Evolutionary conservation across 2,329 filamentous ascomycete species (phyloP), one percentile per base, ranked within the genome.

Genomic region (Arachnomyces sp.): DNA sequence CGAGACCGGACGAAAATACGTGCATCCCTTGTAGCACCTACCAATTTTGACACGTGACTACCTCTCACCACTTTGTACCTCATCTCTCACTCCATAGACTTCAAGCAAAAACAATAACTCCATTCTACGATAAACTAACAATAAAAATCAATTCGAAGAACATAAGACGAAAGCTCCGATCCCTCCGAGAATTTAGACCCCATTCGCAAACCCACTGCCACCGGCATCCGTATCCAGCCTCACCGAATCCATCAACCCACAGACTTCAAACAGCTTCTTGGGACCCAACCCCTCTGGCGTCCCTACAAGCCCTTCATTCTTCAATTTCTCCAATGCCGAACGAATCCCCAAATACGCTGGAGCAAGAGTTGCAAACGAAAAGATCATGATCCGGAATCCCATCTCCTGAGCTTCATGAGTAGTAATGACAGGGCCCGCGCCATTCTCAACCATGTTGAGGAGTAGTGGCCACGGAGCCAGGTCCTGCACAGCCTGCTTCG

Each of bases 401-500:
- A 63, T 45, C 29, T 55, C 47, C 15, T 48, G 34, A 3, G 58
- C 58, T 33, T 62, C 54, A 4, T 51, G 42, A 2, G 50, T 49
- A 1, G 58, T 50, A 6, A 55, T 42, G n/a, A 52, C 37, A 1
- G 60, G 60, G 12, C 53, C 57, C 3, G 51, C 43, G 1, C 58
- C 60, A 25, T 56, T 51, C 11, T 56, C 47, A 9, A 64, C 61
- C 35, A 56, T 53, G 39, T 65, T 65, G 29, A 64, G 48, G 7
- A 64, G 43, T 7, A 61, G 46, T 18, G 63, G 74, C 65, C 50
- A 68, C 1, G 69, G 69, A 2, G 66, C 65, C 2, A 78, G 57
- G 5, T 70, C 66, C 14, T 60, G 49, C n/a, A 71, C 68, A 1
- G 67, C 64, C 36, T 60, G 55, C 13, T 59, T 55, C 1, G 69